Evolutionary conservation across 768 basidiomycete genomes (phyloP).

Genomic region (Amanita inopinata): DNA sequence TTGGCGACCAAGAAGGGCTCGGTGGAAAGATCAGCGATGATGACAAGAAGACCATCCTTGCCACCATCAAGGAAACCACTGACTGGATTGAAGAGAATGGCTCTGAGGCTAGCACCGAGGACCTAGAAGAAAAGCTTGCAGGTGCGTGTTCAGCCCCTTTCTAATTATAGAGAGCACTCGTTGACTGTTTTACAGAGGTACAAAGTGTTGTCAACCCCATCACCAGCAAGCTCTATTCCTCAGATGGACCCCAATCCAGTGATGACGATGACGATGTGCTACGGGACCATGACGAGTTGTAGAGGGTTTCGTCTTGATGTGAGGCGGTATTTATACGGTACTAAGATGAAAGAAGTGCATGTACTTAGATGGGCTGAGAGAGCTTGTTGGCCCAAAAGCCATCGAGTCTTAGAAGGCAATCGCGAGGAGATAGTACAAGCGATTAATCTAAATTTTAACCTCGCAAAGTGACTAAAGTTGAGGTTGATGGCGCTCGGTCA

Average conservation of each 20-base stretch:
- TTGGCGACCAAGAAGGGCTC: slow-evolving; percentile 80
- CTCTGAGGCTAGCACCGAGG: slow-evolving; percentile 66
- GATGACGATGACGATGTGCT: slow-evolving; percentile 29
- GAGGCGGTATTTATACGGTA: no score
- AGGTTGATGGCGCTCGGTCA: no score
- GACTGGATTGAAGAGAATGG: slow-evolving; percentile 91
- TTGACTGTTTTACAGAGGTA: slow-evolving; percentile 33
- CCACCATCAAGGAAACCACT: slow-evolving; percentile 76
- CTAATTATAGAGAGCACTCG: background rate
- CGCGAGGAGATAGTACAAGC: no score
- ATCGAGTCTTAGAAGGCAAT: no score
- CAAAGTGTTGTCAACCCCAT: slow-evolving; percentile 76
- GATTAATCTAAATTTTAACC: no score
- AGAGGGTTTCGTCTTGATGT: no score
- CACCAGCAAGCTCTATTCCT: slow-evolving; percentile 68
- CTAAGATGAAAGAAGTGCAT: no score
- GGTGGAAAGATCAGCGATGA: slow-evolving; percentile 79
- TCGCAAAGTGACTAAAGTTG: no score
- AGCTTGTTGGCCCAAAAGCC: no score
- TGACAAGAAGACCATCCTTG: slow-evolving; percentile 77
- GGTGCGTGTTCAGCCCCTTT: slow-evolving; percentile 20
- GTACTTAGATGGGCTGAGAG: no score
- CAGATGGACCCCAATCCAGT: slow-evolving; percentile 19
- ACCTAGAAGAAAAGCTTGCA: slow-evolving; percentile 84
- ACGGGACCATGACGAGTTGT: slow-evolving; percentile 40